phyloP scores from a whole-genome alignment of 306 rosid species.

The Cucumis cinereus region DNA sequence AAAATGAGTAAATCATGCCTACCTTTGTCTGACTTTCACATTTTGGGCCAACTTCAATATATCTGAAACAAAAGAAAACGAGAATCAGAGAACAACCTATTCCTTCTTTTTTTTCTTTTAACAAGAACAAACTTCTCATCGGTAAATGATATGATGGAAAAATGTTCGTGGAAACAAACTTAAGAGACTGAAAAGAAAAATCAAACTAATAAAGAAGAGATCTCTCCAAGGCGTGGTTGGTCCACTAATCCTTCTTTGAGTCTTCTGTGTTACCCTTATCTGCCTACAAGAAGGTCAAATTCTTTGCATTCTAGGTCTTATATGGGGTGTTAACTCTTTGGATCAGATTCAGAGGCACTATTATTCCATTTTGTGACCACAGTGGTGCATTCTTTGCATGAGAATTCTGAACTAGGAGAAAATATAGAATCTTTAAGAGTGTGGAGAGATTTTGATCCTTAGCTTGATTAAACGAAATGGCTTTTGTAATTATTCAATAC shows the following conservation, averaged over 20 bases:
- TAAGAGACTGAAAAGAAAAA: background rate
- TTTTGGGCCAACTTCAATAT: slow-evolving; percentile 60
- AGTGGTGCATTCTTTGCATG: background rate
- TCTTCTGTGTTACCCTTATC: background rate
- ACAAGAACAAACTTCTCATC: background rate
- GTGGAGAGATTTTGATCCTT: too few relatives aligned
- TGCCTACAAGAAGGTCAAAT: background rate
- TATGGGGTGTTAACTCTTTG: background rate
- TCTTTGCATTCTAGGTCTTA: background rate
- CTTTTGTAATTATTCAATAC: too few relatives aligned
- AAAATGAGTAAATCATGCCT: slow-evolving; percentile 10
- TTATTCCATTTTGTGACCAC: background rate
- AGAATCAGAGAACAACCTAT: background rate
- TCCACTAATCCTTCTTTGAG: background rate
- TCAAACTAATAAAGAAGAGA: background rate
- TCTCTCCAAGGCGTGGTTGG: background rate
- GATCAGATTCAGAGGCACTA: background rate
- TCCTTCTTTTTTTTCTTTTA: background rate
- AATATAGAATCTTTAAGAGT: too few relatives aligned
- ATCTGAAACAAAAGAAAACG: slow-evolving; percentile 35
- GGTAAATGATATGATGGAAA: background rate
- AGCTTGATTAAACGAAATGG: too few relatives aligned
- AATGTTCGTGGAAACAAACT: background rate
- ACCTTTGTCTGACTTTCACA: slow-evolving; percentile 97
- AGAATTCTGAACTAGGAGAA: too few relatives aligned